Evolutionary conservation across 2,329 filamentous ascomycete genomes (phyloP), one percentile per base, ranked within the genome.

Genomic region (Penicillium sp.): DNA sequence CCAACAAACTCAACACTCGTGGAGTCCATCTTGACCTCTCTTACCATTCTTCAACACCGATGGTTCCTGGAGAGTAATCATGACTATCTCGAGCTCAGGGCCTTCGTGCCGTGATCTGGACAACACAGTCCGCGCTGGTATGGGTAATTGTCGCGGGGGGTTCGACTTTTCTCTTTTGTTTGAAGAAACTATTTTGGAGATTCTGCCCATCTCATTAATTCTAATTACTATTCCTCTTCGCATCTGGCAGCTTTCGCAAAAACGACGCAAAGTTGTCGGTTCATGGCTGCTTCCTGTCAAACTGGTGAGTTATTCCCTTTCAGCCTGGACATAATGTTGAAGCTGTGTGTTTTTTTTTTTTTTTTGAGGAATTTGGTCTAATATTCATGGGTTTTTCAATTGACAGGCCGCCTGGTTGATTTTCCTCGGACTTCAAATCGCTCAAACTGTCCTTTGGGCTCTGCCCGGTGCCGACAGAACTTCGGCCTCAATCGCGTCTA

Each of bases 161-260:
- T 74, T 75, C 53, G 73, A 75, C 49, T 75, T 75, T 53, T 73
- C 73, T 20, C 63, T 75, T 40, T 61, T 75, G n/a, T 75, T 75
- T 48, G 72, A 76, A 53, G 72, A 76, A 49, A 65, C 65, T 2
- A 67, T 75, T 31, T 59, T 75, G 41, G 59, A 63, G 18, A 63
- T 72, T 25, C 49, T 71, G 13, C 72, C 72, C 15, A 55, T 71
- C 35, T 55, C 59, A 2, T 51, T 75, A 42, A 63, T 72, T 24
- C 54, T 72, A 31, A 44, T 70, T n/a, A 41, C 66, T 20, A 55
- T 64, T 32, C 66, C 67, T 7, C 60, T 66, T 41, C 68, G 71
- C 29, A 56, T 73, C 6, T 56, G 58, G 54, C 68, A 71, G 49
- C 61, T 74, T 6, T 59, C 63, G 3, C 66, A 60, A 38, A 66